Base-by-base conservation (phyloP, 768 basidiomycete species). In the Galerina sulciceps region DNA sequence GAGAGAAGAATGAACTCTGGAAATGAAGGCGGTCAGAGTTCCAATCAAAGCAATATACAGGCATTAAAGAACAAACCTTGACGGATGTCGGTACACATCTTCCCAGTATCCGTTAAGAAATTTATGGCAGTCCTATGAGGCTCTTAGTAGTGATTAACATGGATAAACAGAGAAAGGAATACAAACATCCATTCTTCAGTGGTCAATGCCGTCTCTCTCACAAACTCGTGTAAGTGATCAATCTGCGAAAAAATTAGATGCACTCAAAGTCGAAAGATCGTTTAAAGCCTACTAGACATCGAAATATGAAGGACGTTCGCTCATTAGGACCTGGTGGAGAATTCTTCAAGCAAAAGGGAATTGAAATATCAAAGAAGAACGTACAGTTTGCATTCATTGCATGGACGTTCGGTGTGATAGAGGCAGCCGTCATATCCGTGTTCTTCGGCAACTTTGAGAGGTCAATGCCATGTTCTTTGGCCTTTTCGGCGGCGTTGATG, bases 1-100 rank as follows among this genome's bases (percentile, higher is more conserved):
- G 91, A 93, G n/a, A 95, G 80, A 6, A 95, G 83, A 65, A 95
- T 93, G 70, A 90, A 90, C 68, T 95, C 93, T 79, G 38, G 15
- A 31, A 6, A 20, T 11, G 6, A 10, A 8, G 1, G n/a, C 11
- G 41, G 34, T 51, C 20, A 22, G 10, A 4, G 40, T 18, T 23
- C 13, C 35, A 20, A n/a, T 10, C 26, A 11, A 17, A 31, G 10
- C 34, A 35, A 37, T 4, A 18, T 43, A 31, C 26, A 8, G 26
- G 26, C 5, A 31, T 5, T 5, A 17, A 23, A 10, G 11, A 47
- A n/a, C 54, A n/a, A 51, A 77, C 81, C 82, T 76, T 85, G 85
- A 34, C 85, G 84, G 51, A 91, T 70, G 35, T 85, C 81, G 0
- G 88, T 85, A 71, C 86, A 92, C 59, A 74, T 91, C 71, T 95